Conservation (phyloP, 768 basidiomycete genomes). For the Galerina marginata region DNA sequence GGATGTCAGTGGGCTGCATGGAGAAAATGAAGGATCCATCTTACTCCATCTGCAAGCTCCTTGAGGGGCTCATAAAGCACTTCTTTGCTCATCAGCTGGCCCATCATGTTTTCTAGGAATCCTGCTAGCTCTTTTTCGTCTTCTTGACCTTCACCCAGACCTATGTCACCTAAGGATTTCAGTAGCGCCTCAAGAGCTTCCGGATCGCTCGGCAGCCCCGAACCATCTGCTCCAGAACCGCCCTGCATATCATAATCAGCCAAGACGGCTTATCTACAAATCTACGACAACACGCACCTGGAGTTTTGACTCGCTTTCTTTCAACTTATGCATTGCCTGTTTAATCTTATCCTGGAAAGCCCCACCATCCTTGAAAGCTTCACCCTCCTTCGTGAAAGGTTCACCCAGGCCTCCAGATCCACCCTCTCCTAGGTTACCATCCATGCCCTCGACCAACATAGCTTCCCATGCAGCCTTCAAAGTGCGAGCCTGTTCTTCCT, state of each 20-base stretch:
- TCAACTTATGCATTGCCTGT: slow-evolving; percentile 76
- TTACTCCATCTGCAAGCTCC: slow-evolving; percentile 74
- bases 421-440: slow-evolving; percentile 39
- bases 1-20: neutral
- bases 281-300: slow-evolving; percentile 41
- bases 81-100: slow-evolving; percentile 80
- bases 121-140: slow-evolving; percentile 61
- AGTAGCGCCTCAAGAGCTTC: slow-evolving; percentile 60
- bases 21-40: slow-evolving; percentile 18
- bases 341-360: slow-evolving; percentile 72
- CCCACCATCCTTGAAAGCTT: slow-evolving; percentile 6
- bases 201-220: slow-evolving; percentile 22
- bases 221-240: slow-evolving; percentile 22
- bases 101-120: slow-evolving; percentile 83
- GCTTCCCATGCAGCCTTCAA: slow-evolving; percentile 73
- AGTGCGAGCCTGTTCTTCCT: slow-evolving; percentile 41
- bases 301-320: slow-evolving; percentile 64
- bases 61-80: slow-evolving; percentile 87
- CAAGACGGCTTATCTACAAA: neutral
- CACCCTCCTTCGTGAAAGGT: slow-evolving; percentile 14
- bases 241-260: slow-evolving; percentile 20
- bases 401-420: slow-evolving; percentile 12
- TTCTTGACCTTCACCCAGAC: slow-evolving; percentile 33
- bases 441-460: slow-evolving; percentile 69
- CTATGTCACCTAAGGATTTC: slow-evolving; percentile 47